A percentile compares a stretch with the other conserved stretches of the same genome.
phyloP scores from a whole-genome alignment of 306 rosid species.

The Comarum palustre region DNA sequence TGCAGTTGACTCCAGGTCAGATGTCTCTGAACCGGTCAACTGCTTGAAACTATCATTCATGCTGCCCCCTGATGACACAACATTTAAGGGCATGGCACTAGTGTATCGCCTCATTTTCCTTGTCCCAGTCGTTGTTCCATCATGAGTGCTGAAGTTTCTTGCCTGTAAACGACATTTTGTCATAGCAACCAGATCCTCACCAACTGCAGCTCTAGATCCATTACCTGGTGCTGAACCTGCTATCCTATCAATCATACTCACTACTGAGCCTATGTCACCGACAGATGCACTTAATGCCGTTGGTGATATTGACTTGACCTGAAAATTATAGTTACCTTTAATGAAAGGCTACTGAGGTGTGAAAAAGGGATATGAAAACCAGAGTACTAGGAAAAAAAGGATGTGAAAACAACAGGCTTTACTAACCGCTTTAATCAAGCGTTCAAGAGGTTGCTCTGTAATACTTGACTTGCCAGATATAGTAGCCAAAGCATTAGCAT shows the following conservation, averaged over 20 bases:
- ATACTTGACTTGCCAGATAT: conserved; percentile 60
- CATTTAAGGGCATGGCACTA: conserved; percentile 70
- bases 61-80: conserved; percentile 64
- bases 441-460: conserved; percentile 84
- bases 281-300: conserved; percentile 70
- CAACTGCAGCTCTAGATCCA: conserved; percentile 96
- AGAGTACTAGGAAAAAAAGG: background rate
- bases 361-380: conserved; percentile 4
- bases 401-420: conserved; percentile 22
- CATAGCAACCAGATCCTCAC: conserved; percentile 94
- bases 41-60: conserved; percentile 57
- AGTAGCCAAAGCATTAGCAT: conserved; percentile 48
- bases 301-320: conserved; percentile 80
- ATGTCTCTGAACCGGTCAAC: conserved; percentile 47
- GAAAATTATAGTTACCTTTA: conserved; percentile 23
- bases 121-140: conserved; percentile 60
- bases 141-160: conserved; percentile 64
- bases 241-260: conserved; percentile 85
- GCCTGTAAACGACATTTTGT: conserved; percentile 83
- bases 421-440: conserved; percentile 73
- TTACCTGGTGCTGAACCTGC: conserved; percentile 93
- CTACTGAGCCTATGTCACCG: conserved; percentile 74
- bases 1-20: conserved; percentile 76
- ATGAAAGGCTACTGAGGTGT: background rate
- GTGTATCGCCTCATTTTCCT: conserved; percentile 81